Evolutionary conservation across 2,329 filamentous ascomycete genomes (phyloP), one percentile per base, ranked within the genome.

Genomic region (Fusarium nodosum): DNA sequence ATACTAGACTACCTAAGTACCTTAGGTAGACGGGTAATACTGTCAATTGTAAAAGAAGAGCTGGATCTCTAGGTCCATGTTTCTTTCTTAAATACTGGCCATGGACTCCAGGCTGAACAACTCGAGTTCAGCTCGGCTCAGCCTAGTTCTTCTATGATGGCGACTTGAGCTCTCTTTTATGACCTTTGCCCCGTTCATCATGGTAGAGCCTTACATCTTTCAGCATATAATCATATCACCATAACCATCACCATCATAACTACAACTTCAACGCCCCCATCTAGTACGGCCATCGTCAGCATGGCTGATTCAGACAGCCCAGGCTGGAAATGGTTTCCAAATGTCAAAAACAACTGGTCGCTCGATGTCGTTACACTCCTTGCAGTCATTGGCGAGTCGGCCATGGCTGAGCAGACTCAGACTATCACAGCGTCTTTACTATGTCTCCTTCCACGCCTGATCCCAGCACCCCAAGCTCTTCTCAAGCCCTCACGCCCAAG

Each of bases 401-500:
- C 85, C 20, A 87, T 90, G 64, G 82, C 84, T 44, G 84, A 86
- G 63, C 87, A 89, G 72, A 80, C 84, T 3, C 87, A 89, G 74
- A 82, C 85, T 52, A 83, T 89, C 65, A 89, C 87, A 3, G 83
- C 87, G n/a, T 87, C 86, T 12, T 81, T 83, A 64, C 81, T 87
- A 34, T 88, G 86, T 68, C 81, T 87, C 39, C 79, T 90, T 5
- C 88, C 88, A 30, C 84, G 88, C 50, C 83, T 90, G 53, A 83
- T 90, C 30, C 88, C 88, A 11, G 88, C 88, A 2, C 88, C 88
- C 1, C 88, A 90, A 76, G 86, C 86, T 47, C 81, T 90, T n/a
- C 79, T 90, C 47, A 87, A 86, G 61, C 82, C 87, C 12, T 79
- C 81, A 24, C 83, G 88, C 4, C 86, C 86, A 10, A 80, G 79